Percentiles rank a stretch among this genome's conserved stretches.
Conservation (phyloP, 2,329 filamentous ascomycete species). For the Madurella mycetomatis region DNA sequence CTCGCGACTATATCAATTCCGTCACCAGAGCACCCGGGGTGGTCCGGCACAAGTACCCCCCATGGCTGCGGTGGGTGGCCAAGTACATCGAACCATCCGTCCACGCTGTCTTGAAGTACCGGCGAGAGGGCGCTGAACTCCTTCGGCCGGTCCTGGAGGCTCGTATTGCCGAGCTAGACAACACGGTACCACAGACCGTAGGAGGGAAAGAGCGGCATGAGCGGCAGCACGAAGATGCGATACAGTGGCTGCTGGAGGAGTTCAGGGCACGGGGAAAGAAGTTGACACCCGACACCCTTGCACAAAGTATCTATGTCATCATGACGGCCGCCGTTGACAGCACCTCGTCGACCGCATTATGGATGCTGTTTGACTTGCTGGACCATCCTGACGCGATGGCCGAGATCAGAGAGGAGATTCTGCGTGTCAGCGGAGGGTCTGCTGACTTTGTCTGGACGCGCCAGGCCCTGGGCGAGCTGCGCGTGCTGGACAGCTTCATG, state of each 20-base stretch:
- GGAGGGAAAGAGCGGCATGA: background rate
- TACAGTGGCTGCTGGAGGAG: conserved; percentile 1
- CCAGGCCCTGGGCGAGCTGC: background rate
- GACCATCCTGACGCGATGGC: conserved; percentile 9
- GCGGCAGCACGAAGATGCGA: background rate
- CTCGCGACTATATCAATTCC: background rate
- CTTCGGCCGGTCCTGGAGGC: background rate
- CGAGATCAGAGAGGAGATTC: conserved; percentile 16
- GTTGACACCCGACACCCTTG: background rate
- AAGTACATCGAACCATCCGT: background rate
- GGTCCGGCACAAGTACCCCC: background rate
- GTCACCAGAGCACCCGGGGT: background rate
- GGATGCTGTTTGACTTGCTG: conserved; percentile 16
- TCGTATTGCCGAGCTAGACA: background rate
- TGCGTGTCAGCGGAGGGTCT: background rate
- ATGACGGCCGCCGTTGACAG: conserved; percentile 1
- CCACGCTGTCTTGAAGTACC: background rate
- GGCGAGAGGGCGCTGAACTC: background rate
- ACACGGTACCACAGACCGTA: too few species aligned
- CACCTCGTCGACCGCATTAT: conserved; percentile 1
- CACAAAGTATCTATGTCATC: background rate
- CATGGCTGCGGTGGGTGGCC: background rate
- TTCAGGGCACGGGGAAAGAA: background rate
- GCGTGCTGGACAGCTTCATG: background rate
- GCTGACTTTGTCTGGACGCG: conserved; percentile 7